A percentile compares a stretch with the other conserved stretches of the same genome.
Evolutionary conservation across 2,329 filamentous ascomycete species (phyloP).

Genomic region (Sclerotinia spermophila): DNA sequence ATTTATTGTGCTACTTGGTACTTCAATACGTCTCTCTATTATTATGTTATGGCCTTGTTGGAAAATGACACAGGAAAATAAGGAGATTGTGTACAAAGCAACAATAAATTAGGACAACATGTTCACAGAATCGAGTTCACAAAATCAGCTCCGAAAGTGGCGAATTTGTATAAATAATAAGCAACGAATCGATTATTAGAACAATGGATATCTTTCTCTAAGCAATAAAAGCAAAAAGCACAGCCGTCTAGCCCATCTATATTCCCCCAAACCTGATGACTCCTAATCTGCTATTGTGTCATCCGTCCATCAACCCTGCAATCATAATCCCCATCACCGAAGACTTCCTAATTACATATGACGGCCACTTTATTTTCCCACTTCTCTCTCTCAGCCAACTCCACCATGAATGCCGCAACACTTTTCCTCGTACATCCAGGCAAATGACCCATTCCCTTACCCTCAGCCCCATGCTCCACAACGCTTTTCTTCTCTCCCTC

Average conservation of each 20-base stretch:
- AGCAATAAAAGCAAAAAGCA: background rate
- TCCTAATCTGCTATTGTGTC: no score
- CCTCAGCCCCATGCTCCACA: conserved; percentile 32
- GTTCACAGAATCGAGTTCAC: background rate
- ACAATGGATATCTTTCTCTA: conserved; percentile 9
- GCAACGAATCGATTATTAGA: background rate
- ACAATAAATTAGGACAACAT: background rate
- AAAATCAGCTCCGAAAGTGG: background rate
- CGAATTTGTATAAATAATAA: background rate
- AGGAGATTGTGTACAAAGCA: background rate
- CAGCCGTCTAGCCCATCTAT: background rate
- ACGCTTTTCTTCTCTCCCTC: conserved; percentile 22
- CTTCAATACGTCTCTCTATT: background rate
- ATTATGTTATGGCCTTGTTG: background rate
- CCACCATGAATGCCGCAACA: conserved; percentile 46
- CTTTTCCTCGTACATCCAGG: conserved; percentile 20
- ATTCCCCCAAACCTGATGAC: background rate
- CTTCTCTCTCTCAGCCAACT: conserved; percentile 22
- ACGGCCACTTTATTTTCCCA: conserved; percentile 4
- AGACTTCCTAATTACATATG: conserved; percentile 12
- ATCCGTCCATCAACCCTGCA: background rate
- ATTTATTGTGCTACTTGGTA: background rate
- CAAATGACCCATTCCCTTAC: conserved; percentile 22
- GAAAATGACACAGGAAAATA: no score
- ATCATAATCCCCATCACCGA: background rate